phyloP scores from a whole-genome alignment of 306 rosid genomes.

The Spatholobus suberectus region DNA sequence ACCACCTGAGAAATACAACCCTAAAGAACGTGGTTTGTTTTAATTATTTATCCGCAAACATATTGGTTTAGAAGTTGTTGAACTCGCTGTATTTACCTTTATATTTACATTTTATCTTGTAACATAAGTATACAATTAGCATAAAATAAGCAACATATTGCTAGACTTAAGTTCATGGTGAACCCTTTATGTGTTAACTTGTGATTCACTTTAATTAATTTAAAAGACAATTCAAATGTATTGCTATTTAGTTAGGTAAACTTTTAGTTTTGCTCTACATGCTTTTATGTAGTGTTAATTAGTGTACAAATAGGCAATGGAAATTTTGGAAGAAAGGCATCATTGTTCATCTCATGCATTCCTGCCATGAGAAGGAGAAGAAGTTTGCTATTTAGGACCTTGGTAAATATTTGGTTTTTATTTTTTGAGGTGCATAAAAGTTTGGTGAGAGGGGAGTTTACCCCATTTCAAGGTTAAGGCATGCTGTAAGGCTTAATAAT shows the following conservation, averaged over 20 bases:
- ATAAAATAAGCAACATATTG: slow-evolving; percentile 54
- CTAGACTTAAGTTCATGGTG: slow-evolving; percentile 5
- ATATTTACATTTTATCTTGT: slow-evolving; percentile 26
- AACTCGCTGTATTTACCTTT: slow-evolving; percentile 28
- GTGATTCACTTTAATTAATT: background rate
- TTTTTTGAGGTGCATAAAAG: background rate
- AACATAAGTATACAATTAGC: slow-evolving; percentile 41
- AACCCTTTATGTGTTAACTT: slow-evolving; percentile 2
- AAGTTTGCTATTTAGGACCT: slow-evolving; percentile 91
- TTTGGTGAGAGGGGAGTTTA: slow-evolving; percentile 28
- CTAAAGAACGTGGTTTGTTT: slow-evolving; percentile 78
- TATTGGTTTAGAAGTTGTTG: slow-evolving; percentile 38
- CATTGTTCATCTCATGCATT: slow-evolving; percentile 78
- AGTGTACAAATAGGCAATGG: slow-evolving; percentile 93
- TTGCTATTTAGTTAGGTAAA: slow-evolving; percentile 24
- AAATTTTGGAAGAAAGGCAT: slow-evolving; percentile 78
- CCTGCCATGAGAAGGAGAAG: slow-evolving; percentile 91
- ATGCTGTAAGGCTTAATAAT: background rate
- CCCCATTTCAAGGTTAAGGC: background rate
- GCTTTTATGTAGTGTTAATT: slow-evolving; percentile 59
- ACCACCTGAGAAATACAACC: slow-evolving; percentile 76
- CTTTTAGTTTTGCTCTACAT: slow-evolving; percentile 35
- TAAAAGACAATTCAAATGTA: background rate
- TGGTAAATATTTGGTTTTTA: slow-evolving; percentile 64
- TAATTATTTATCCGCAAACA: background rate